Base-by-base conservation (phyloP, 257 asterid species). In the Ehretia macrophylla region DNA sequence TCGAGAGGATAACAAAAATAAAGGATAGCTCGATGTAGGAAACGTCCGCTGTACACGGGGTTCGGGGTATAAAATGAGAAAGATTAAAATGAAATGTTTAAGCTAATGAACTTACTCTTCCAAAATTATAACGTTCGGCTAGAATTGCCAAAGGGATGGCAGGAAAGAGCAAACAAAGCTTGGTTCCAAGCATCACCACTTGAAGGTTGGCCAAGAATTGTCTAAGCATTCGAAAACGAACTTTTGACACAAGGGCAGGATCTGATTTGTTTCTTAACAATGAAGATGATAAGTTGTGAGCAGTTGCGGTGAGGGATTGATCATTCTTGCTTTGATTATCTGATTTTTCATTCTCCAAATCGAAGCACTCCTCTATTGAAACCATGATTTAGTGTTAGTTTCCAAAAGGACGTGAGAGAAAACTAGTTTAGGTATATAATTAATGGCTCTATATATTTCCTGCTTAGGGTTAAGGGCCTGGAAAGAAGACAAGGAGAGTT, bases 91-190 rank as follows among this genome's bases (percentile, higher is more conserved):
- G 17, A 44, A 42, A 17, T 18, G 4, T 5, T 8, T 8, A 53
- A 10, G 14, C 6, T 14, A 5, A 10, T 17, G 46, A 13, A 50
- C 74, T 66, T 56, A 77, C 83, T 22, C 83, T 63, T 39, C 70
- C 64, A 53, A 73, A 70, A 47, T 52, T 35, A 32, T 14, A 38
- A 62, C 32, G 63, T 32, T 77, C 55, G 14, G 75, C 83, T 1
- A 77, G 10, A 10, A 73, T 51, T 17, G 83, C 83, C 27, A 67
- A 39, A 63, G 83, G 83, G 48, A 77, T 64, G 12, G 77, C 83
- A 23, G 79, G 79, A 51, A 77, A 59, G 19, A 77, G 74, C 32
- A 77, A 37, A 18, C 79, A 77, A 53, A 77, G 75, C 63, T 77
- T 77, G 8, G 77, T 77, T 27, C 80, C 83, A 64, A 77, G 66